A percentile compares a stretch with the other conserved stretches of the same genome.
phyloP scores from a whole-genome alignment of 1,139 yeast species.

The Hansenula anomala region DNA sequence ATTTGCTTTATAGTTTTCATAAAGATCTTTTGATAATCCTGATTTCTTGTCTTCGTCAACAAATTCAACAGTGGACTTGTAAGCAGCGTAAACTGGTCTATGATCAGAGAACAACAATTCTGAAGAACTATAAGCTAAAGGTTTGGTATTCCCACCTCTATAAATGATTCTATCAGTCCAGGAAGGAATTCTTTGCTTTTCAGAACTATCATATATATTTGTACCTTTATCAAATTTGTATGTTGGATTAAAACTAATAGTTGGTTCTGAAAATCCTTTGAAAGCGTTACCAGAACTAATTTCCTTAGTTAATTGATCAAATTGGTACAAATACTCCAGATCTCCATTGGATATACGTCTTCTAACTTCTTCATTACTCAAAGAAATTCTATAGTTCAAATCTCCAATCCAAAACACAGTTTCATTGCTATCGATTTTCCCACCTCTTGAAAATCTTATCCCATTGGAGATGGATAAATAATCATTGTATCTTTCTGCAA shows the following conservation, averaged over 20 bases:
- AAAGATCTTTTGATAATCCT: slow-evolving; percentile 44
- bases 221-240: slow-evolving; percentile 90
- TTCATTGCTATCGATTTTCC: slow-evolving; percentile 65
- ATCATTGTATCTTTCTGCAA: slow-evolving; percentile 82
- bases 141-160: slow-evolving; percentile 48
- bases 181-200: slow-evolving; percentile 90
- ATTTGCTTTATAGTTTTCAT: slow-evolving; percentile 40
- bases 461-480: slow-evolving; percentile 53
- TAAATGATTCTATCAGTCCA: slow-evolving; percentile 92
- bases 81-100: slow-evolving; percentile 83
- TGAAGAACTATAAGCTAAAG: slow-evolving; percentile 55
- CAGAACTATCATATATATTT: slow-evolving; percentile 73
- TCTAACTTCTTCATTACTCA: slow-evolving; percentile 67
- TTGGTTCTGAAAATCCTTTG: slow-evolving; percentile 71
- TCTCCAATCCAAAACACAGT: slow-evolving; percentile 93
- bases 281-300: slow-evolving; percentile 69
- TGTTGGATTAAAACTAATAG: slow-evolving; percentile 79
- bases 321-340: slow-evolving; percentile 51
- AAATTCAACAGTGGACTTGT: slow-evolving; percentile 56
- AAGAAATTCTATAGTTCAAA: slow-evolving; percentile 75
- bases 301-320: slow-evolving; percentile 76
- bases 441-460: slow-evolving; percentile 44
- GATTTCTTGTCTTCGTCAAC: slow-evolving; percentile 54
- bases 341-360: slow-evolving; percentile 40
- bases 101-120: slow-evolving; percentile 78